These are phyloP conservation scores for Dioszegia aurantiaca DNA, from an alignment of 768 basidiomycete species.

Conservation along the genomic window DNA sequence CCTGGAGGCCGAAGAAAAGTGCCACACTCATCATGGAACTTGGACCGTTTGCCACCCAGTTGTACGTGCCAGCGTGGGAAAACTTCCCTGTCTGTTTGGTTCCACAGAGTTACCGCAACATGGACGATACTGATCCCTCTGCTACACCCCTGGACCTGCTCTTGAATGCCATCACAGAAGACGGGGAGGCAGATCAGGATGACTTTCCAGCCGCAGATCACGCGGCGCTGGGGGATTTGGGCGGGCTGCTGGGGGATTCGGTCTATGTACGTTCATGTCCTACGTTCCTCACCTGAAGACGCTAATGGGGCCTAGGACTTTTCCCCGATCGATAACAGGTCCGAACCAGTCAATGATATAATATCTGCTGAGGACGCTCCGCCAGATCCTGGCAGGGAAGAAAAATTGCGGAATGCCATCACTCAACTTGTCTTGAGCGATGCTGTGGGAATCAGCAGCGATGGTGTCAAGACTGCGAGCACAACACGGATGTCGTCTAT, in stretches of 20 bases:
- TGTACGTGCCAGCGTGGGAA: slow-evolving; percentile 1
- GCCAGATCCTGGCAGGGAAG: not conserved
- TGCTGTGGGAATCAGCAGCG: not conserved
- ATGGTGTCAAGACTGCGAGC: not conserved
- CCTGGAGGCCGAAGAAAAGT: not conserved
- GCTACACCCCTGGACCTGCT: slow-evolving; percentile 42
- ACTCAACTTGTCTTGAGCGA: not conserved
- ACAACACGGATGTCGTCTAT: slow-evolving; percentile 13
- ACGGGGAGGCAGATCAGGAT: not conserved
- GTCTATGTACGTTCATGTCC: slow-evolving; percentile 4
- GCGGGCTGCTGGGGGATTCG: slow-evolving; percentile 8
- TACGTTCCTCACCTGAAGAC: no score
- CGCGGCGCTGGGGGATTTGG: slow-evolving; percentile 6
- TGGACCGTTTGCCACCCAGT: no score
- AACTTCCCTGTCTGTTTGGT: slow-evolving; percentile 3
- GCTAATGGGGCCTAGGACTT: not conserved
- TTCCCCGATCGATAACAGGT: not conserved
- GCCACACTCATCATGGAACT: not conserved
- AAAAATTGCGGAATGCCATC: not conserved
- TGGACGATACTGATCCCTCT: slow-evolving; percentile 17
- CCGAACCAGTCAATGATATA: not conserved
- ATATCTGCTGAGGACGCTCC: not conserved
- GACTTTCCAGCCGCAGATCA: no score
- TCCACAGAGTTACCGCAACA: no score
- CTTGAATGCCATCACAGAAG: slow-evolving; percentile 45